These are phyloP conservation scores for Rubia yunnanensis DNA, from an alignment of 257 asterid genomes.

Conservation along the genomic window DNA sequence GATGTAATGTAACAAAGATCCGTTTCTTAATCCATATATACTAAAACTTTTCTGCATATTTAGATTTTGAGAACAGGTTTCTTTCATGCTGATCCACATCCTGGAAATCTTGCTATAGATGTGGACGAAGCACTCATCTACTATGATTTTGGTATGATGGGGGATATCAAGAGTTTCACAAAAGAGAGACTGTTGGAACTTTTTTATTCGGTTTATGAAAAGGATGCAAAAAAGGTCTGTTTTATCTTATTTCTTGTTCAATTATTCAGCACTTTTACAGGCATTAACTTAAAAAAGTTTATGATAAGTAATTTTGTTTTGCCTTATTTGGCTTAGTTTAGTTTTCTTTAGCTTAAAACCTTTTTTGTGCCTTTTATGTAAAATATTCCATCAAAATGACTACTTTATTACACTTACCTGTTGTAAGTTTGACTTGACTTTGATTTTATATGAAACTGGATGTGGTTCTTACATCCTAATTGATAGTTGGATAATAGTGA, in stretches of 20 bases:
- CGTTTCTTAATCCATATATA: background rate
- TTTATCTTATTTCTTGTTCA: background rate
- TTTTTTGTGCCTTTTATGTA: background rate
- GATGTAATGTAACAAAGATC: background rate
- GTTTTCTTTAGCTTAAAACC: background rate
- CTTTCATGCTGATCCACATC: constrained; percentile 99
- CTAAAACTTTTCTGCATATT: constrained; percentile 6
- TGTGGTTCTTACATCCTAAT: background rate
- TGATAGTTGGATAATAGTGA: background rate
- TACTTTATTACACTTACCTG: too few species aligned
- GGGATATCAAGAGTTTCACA: constrained; percentile 87
- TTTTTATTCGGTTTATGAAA: constrained; percentile 92
- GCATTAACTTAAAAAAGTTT: background rate
- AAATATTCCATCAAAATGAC: background rate
- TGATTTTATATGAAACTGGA: background rate
- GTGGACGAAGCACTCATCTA: constrained; percentile 84
- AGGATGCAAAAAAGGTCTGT: constrained; percentile 84
- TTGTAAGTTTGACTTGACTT: background rate
- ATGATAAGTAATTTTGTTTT: background rate
- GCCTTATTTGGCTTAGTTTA: background rate
- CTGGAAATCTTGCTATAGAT: constrained; percentile 95
- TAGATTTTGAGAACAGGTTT: constrained; percentile 95
- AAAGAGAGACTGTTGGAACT: constrained; percentile 68
- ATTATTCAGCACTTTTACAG: background rate
- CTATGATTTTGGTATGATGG: constrained; percentile 99